These are phyloP conservation scores for Clohesyomyces aquaticus DNA, from an alignment of 495 filamentous ascomycete genomes.

Conservation along the genomic window DNA sequence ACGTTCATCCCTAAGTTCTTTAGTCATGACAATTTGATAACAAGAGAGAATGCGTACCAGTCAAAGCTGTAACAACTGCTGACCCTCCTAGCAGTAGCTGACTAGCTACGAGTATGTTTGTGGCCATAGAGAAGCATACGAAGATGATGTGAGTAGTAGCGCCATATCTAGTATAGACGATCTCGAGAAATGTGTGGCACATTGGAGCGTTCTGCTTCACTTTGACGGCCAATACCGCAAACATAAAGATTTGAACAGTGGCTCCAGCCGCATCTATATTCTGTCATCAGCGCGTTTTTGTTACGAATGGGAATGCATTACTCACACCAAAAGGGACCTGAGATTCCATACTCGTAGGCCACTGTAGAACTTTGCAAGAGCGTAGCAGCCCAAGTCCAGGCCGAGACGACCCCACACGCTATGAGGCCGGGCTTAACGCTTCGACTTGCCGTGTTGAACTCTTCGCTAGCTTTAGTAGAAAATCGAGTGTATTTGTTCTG, in stretches of 20 bases:
- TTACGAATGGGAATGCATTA: constrained; percentile 48
- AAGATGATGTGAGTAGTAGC: constrained; percentile 38
- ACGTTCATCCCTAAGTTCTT: constrained; percentile 44
- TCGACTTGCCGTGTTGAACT: constrained; percentile 63
- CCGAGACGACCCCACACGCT: constrained; percentile 86
- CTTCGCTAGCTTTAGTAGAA: constrained; percentile 41
- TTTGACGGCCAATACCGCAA: constrained; percentile 35
- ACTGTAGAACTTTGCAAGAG: constrained; percentile 80
- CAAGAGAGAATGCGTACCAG: too few relatives aligned
- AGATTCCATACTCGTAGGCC: constrained; percentile 89
- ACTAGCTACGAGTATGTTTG: constrained; percentile 42
- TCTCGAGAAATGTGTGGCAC: constrained; percentile 44
- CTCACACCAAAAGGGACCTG: constrained; percentile 80
- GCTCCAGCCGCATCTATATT: constrained; percentile 53
- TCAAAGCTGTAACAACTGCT: constrained; percentile 42
- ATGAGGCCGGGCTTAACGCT: constrained; percentile 93
- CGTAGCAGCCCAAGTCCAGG: constrained; percentile 91
- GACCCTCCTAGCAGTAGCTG: constrained; percentile 42
- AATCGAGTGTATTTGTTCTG: background rate
- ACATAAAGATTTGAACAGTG: constrained; percentile 47
- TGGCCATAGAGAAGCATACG: constrained; percentile 42
- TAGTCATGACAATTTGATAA: too few relatives aligned
- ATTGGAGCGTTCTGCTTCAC: constrained; percentile 41
- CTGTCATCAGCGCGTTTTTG: constrained; percentile 68
- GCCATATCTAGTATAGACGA: constrained; percentile 42